Evolutionary conservation across 805 yeast genomes (phyloP), one percentile per base, ranked within the genome.

Genomic region (Candida corydali): DNA sequence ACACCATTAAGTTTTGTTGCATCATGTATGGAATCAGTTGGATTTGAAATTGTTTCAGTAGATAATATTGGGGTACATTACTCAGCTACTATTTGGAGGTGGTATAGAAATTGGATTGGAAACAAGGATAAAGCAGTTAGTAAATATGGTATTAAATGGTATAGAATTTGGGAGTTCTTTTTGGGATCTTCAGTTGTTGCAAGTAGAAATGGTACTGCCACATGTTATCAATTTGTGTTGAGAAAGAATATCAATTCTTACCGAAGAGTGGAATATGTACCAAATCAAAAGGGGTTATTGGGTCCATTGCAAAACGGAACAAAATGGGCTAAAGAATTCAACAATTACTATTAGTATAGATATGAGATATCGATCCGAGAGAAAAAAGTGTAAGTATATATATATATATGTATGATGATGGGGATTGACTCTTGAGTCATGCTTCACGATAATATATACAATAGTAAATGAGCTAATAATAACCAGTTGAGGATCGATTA

Each of bases 21-120:
- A 42, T 75, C 82, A 44, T 69, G 75, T 44, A 75, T 87, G 57
- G 96, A 87, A 69, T 80, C 78, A 26, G 78, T 82, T 40, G 95
- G 95, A 3, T 87, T 87, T 57, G 96, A 87, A 69, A 77, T 86
- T 49, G 88, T 80, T 36, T 70, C 82, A 29, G 65, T 85, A 41
- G 96, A 87, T 62, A 87, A 84, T 64, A 84, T 87, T 51, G 96
- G 96, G 62, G 95, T 87, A 38, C 89, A 86, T 59, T 87, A 87
- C 70, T 85, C 95, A 36, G 86, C 89, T 29, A 87, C 96, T 40
- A 67, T 87, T 54, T 86, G 89, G 86, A 79, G 82, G 66, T 87
- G 96, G 96, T 88, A 88, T 77, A 70, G 91, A 62, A 87, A 87
- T 78, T 87, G 96, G 96, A 57, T 84, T 54, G 80, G 81, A 42